Evolutionary conservation across 768 basidiomycete genomes (phyloP).

Genomic region (Russula sp.): DNA sequence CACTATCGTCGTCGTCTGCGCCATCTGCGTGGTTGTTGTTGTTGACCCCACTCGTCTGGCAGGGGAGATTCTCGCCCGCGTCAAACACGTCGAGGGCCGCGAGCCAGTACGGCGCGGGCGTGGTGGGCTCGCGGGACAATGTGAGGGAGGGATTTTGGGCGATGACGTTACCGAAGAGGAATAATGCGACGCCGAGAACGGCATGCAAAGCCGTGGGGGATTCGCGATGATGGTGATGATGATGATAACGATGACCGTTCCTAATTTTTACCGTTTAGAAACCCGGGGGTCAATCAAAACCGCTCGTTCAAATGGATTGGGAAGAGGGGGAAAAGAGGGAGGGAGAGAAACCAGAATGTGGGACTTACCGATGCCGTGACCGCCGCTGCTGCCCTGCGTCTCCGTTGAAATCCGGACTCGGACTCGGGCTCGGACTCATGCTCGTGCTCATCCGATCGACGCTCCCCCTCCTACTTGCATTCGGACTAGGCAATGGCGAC

Average conservation of each 20-base stretch:
- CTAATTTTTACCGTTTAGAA: too few relatives aligned
- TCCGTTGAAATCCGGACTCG: background rate
- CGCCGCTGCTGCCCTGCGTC: background rate
- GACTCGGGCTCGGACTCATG: too few relatives aligned
- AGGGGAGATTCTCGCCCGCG: slow-evolving; percentile 55
- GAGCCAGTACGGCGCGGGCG: slow-evolving; percentile 51
- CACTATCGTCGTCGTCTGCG: background rate
- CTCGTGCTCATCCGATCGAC: too few relatives aligned
- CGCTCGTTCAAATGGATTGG: too few relatives aligned
- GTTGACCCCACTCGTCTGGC: slow-evolving; percentile 25
- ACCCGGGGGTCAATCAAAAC: too few relatives aligned
- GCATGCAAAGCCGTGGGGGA: slow-evolving; percentile 60
- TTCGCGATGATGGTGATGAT: slow-evolving; percentile 27
- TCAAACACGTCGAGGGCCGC: slow-evolving; percentile 67
- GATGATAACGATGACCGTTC: too few relatives aligned
- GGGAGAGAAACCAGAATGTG: background rate
- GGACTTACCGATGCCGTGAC: background rate
- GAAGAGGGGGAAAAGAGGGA: too few relatives aligned
- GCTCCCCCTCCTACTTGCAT: background rate
- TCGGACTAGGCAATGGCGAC: too few relatives aligned
- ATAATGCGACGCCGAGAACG: slow-evolving; percentile 55
- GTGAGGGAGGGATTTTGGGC: slow-evolving; percentile 44
- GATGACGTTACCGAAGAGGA: slow-evolving; percentile 56
- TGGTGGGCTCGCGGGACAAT: slow-evolving; percentile 46
- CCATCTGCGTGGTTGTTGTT: background rate